Evolutionary conservation across 257 asterid species (phyloP), one percentile per base, ranked within the genome.

Genomic region (Solanum habrochaites): DNA sequence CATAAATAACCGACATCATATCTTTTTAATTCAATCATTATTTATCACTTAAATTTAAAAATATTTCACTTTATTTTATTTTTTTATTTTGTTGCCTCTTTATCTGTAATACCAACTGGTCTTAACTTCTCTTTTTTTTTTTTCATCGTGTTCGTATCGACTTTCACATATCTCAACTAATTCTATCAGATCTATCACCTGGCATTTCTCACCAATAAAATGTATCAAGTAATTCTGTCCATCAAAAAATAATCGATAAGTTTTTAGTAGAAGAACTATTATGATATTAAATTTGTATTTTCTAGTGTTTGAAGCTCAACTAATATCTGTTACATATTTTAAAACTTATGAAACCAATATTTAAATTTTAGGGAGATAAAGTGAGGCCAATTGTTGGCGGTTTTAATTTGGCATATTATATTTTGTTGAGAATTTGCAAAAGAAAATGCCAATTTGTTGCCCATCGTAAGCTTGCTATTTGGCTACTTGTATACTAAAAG

Each of bases 101-200:
- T 35, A 72, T 5, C n/a, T 72, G 49, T 18, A 37, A 1, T 72
- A 72, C 18, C 14, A 35, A 72, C 35, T 72, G 47, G 8, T 18
- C 64, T 56, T 18, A 56, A 23, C 3, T 16, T 52, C 7, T 52
- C 18, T 52, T 1, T 2, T 20, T 20, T 1, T 20, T 56, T 56
- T 52, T 52, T 52, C 64, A 3, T 56, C 1, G 0, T 56, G 1
- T 56, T 2, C 5, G 2, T 0, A 11, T 0, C 25, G 3, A 0
- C 25, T 56, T 56, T 20, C 2, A 1, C 11, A 3, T 2, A 56
- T n/a, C 10, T 3, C 25, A 1, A 56, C 2, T 56, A 56, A 56
- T 56, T 56, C 25, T 20, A 56, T 2, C 2, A 18, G 20, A 5
- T 0, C 60, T 16, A 1, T 1, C 62, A 52, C 23, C 7, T 16